Base-by-base conservation (phyloP, 768 basidiomycete species). In the Asterophora parasitica region DNA sequence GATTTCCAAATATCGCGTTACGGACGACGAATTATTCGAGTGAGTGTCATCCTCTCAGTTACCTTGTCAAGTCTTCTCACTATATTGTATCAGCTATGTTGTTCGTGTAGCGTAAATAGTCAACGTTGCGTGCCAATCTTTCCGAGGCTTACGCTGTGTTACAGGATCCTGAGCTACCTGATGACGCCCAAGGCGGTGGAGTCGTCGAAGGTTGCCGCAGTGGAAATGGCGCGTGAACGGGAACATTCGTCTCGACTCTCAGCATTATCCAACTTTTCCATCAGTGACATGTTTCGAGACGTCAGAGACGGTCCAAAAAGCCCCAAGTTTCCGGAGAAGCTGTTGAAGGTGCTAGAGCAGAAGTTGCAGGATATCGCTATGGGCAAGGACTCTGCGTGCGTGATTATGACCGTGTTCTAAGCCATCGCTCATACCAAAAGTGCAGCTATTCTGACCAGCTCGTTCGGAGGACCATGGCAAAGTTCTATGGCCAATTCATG, bases 321-420 rank as follows among this genome's bases (percentile, higher is more conserved):
- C 51, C 87, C 89, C 61, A 91, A 89, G 62, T 97, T 94, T 64
- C 94, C 95, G 0, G 92, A 97, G 69, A 93, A 92, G 67, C 70
- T 96, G 50, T 63, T 97, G 48, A 97, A 93, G 68, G 85, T 89
- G 7, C 70, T 99, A 52, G 93, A 96, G 64, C 79, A 83, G 67
- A 89, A 83, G 66, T 65, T 98, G 65, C 87, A 94, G 71, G 81
- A 85, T 55, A 92, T 98, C 56, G 91, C 91, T 7, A 91, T 94
- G 85, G 93, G 92, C 3, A 88, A 85, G 70, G 92, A 96, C 62
- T 66, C 88, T 30, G 82, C 77, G 92, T 95, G 65, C 68, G 92
- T 80, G 31, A 37, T 47, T 31, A 10, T 41, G 19, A 1, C 34
- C 39, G 32, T 45, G 30, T 33, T 44, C 30, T 41, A 28, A n/a